Conservation (phyloP, 352 stramenopile species). For the Phytophthora parvispora region DNA sequence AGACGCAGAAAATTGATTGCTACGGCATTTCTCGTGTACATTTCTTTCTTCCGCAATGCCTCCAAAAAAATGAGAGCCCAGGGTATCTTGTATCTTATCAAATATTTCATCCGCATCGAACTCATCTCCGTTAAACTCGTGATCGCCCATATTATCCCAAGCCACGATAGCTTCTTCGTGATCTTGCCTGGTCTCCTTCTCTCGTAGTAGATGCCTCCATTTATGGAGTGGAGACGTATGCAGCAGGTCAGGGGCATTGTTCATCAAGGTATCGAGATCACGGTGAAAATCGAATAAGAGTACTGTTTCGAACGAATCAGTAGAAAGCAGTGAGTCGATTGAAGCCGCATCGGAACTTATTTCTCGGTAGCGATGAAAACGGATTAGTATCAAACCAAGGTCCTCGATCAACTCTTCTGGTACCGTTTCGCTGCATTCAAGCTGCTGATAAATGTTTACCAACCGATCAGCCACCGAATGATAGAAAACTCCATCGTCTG, state of each 20-base stretch:
- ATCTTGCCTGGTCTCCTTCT: not conserved
- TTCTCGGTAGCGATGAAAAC: too few species aligned
- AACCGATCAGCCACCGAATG: not conserved
- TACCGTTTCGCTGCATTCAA: not conserved
- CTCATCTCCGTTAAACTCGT: not conserved
- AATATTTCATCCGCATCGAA: not conserved
- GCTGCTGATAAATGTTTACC: not conserved
- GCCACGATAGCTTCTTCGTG: not conserved
- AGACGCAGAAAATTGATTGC: not conserved
- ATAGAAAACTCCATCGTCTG: not conserved
- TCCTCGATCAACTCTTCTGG: not conserved
- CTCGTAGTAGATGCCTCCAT: not conserved
- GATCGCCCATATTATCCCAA: not conserved
- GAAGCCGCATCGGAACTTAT: not conserved
- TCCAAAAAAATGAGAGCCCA: not conserved
- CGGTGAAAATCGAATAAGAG: not conserved
- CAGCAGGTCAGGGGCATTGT: not conserved
- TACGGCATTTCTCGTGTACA: not conserved
- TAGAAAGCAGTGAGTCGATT: not conserved
- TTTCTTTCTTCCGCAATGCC: not conserved
- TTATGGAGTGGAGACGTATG: not conserved
- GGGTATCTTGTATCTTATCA: not conserved
- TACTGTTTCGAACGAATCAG: not conserved
- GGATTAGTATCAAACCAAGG: not conserved
- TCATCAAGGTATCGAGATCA: not conserved